Evolutionary conservation across 495 filamentous ascomycete genomes (phyloP), one percentile per base, ranked within the genome.

Genomic region (Aspergillus homomorphus): DNA sequence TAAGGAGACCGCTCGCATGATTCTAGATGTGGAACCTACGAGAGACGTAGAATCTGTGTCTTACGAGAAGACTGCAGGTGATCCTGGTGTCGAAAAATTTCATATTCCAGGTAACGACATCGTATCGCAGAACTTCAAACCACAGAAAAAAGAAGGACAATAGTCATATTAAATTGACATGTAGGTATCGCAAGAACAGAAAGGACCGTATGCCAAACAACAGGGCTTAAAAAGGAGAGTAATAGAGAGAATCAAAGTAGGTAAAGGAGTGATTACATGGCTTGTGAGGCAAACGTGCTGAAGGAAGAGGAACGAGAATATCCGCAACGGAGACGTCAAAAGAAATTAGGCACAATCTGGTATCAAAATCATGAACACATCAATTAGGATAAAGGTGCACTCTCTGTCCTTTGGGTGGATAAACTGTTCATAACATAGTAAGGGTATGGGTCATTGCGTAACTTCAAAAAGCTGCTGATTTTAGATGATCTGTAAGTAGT

Each of bases 401-500:
- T 58, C 23, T 24, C 58, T 24, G 43, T 16, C 23, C 54, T 48
- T 58, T 68, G 58, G 59, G 14, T 51, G 22, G 1, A 23, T 30
- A 6, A 28, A 18, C 58, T 61, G 65, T 63, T 73, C 70, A 66
- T 72, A 53, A 71, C 33, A 60, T 52, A 16, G 16, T 4, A 53
- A 16, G 57, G 62, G 48, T 18, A 30, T 51, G 24, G 24, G 15
- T 5, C 30, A 8, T 21, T 23, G 45, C 6, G 8, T 8, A 48
- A 48, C 5, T 51, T 24, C n/a, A 18, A 7, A 28, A 18, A 4
- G 3, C 3, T 30, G 15, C 16, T 51, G 46, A 28, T 24, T 26
- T 65, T 71, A 79, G 55, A 78, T 73, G 53, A 77, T 76, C 75
- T 96, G 91, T 68, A 99, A 75, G 67, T 99, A 99, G 73, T 99